Evolutionary conservation across 2,329 filamentous ascomycete genomes (phyloP).

Genomic region (Talaromyces sp.): DNA sequence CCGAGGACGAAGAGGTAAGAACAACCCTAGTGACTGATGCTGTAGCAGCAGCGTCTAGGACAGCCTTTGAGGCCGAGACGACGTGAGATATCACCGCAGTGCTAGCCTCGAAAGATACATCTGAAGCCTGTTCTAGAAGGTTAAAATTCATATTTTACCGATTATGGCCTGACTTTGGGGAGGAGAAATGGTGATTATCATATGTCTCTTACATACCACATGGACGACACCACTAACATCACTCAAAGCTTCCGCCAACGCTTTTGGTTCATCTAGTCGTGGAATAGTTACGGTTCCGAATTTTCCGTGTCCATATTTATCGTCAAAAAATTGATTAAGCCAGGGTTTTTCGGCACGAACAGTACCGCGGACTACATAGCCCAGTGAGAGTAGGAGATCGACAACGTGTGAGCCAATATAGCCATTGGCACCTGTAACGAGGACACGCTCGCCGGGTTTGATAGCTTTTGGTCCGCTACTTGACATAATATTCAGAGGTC

Average conservation of each 20-base stretch:
- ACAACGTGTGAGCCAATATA: constrained; percentile 4
- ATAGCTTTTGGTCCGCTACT: no score
- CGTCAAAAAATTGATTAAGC: constrained; percentile 17
- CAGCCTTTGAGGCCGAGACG: no score
- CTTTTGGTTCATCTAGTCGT: not conserved
- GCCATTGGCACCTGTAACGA: constrained; percentile 44
- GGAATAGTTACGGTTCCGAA: not conserved
- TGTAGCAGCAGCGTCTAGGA: no score
- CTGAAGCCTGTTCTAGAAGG: not conserved
- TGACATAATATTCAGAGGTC: no score
- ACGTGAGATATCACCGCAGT: no score
- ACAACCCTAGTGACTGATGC: no score
- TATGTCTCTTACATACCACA: not conserved
- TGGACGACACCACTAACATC: not conserved
- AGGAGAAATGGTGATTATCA: not conserved
- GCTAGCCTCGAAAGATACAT: constrained; percentile 3
- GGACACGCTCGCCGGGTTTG: constrained; percentile 16
- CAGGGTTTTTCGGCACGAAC: constrained; percentile 32
- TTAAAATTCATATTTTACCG: not conserved
- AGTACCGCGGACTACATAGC: constrained; percentile 41
- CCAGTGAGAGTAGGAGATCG: constrained; percentile 34
- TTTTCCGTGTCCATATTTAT: not conserved
- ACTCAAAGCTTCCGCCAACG: not conserved
- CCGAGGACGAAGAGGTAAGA: no score
- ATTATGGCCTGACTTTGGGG: not conserved